phyloP scores from a whole-genome alignment of 305 asterid genomes.

The Fraxinus floribunda region DNA sequence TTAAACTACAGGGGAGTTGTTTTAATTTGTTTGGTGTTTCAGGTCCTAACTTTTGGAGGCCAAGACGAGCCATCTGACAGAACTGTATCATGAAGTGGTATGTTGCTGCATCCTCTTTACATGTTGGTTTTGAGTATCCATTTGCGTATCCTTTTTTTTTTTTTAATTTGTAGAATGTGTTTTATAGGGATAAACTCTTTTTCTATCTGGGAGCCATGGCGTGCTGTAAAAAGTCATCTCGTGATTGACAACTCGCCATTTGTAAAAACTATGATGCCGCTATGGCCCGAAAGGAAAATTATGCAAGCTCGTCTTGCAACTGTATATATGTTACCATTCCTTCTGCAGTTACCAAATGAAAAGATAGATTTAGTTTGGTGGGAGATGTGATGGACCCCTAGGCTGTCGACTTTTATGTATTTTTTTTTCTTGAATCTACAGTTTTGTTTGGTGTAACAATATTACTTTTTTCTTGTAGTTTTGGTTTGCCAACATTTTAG shows the following conservation, averaged over 20 bases:
- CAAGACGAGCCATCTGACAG: conserved; percentile 39
- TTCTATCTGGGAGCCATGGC: conserved; percentile 8
- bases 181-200: conserved; percentile 20
- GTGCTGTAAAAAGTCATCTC: conserved; percentile 3
- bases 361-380: conserved; percentile 26
- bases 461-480: conserved; percentile 14
- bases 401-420: conserved; percentile 22
- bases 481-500: conserved; percentile 14
- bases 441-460: conserved; percentile 19
- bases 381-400: conserved; percentile 14
- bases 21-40: conserved; percentile 26
- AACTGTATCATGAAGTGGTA: conserved; percentile 36
- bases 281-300: conserved; percentile 19
- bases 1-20: not conserved
- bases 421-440: conserved; percentile 4
- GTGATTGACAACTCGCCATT: not conserved
- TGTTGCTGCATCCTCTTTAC: not conserved
- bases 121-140: not conserved
- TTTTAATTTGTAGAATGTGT: not conserved
- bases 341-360: conserved; percentile 23
- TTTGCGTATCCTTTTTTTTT: conserved; percentile 6
- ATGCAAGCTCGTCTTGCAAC: conserved; percentile 11
- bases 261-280: conserved; percentile 12
- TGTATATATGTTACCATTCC: conserved; percentile 31
- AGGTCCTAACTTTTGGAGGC: conserved; percentile 74